These are phyloP conservation scores for Immersiella caudata DNA, from an alignment of 495 filamentous ascomycete genomes.

Conservation along the genomic window DNA sequence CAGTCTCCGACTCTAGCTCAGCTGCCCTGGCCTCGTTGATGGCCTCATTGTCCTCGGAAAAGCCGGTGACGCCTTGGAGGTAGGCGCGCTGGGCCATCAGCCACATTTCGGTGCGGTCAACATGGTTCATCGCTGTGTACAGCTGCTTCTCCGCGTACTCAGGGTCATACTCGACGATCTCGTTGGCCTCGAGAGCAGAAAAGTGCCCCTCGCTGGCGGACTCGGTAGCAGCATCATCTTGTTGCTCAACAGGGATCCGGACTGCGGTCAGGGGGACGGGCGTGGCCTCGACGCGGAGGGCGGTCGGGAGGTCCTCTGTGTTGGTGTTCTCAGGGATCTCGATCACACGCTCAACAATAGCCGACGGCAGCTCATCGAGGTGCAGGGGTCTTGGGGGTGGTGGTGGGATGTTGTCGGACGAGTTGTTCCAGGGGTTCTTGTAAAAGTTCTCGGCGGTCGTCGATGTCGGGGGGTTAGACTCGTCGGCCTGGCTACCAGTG, in stretches of 20 bases:
- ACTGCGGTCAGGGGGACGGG: conserved; percentile 38
- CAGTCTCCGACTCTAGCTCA: conserved; percentile 30
- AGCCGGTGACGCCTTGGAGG: conserved; percentile 69
- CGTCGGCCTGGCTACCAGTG: conserved; percentile 48
- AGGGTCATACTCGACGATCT: conserved; percentile 69
- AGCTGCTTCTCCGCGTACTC: conserved; percentile 68
- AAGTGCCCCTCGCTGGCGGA: conserved; percentile 35
- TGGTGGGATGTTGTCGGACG: conserved; percentile 30
- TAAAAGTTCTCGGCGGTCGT: conserved; percentile 86
- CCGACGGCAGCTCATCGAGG: conserved; percentile 36
- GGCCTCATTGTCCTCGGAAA: conserved; percentile 36
- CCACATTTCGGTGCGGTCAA: conserved; percentile 83
- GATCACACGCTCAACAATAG: conserved; percentile 68
- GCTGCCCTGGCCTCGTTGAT: conserved; percentile 23
- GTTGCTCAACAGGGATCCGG: conserved; percentile 27
- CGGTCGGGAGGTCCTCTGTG: conserved; percentile 68
- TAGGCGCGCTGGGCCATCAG: conserved; percentile 77
- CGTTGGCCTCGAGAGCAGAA: conserved; percentile 48
- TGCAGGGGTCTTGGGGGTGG: conserved; percentile 42
- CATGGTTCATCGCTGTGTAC: conserved; percentile 62
- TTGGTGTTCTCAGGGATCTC: conserved; percentile 55
- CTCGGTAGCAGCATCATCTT: conserved; percentile 40
- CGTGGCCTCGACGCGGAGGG: conserved; percentile 45
- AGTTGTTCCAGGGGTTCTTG: conserved; percentile 68
- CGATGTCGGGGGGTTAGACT: conserved; percentile 64